These are phyloP conservation scores for Crucibulum laeve DNA, from an alignment of 768 basidiomycete genomes.

Conservation along the genomic window DNA sequence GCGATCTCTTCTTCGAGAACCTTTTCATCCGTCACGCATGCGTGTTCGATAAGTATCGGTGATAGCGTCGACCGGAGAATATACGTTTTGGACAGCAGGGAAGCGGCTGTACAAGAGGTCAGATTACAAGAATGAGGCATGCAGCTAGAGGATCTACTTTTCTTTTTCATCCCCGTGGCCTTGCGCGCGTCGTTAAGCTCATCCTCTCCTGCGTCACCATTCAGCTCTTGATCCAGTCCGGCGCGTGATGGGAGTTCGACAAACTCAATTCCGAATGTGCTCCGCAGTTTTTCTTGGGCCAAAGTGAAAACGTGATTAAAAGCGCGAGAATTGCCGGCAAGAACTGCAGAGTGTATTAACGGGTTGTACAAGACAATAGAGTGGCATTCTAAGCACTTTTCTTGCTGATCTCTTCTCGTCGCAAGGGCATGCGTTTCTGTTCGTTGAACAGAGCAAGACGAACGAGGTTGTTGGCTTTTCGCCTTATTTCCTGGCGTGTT, in stretches of 20 bases:
- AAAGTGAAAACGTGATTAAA: slow-evolving; percentile 62
- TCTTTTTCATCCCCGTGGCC: slow-evolving; percentile 62
- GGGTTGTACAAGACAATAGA: background rate
- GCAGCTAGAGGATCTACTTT: slow-evolving; percentile 33
- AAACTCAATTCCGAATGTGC: slow-evolving; percentile 81
- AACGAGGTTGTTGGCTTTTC: slow-evolving; percentile 68
- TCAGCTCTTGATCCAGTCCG: slow-evolving; percentile 42
- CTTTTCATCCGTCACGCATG: slow-evolving; percentile 51
- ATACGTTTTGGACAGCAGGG: slow-evolving; percentile 71
- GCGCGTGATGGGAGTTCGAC: slow-evolving; percentile 69
- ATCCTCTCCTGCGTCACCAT: slow-evolving; percentile 30
- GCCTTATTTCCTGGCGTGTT: slow-evolving; percentile 48
- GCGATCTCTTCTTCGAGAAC: slow-evolving; percentile 43
- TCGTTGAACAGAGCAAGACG: slow-evolving; percentile 82
- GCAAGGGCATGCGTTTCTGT: slow-evolving; percentile 59
- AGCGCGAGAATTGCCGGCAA: slow-evolving; percentile 37
- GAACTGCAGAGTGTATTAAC: slow-evolving; percentile 20
- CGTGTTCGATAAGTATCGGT: slow-evolving; percentile 53
- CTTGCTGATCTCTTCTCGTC: slow-evolving; percentile 83
- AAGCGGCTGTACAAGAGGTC: slow-evolving; percentile 32
- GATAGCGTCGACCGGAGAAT: slow-evolving; percentile 77
- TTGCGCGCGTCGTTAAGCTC: slow-evolving; percentile 42
- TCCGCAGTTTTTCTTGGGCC: slow-evolving; percentile 62
- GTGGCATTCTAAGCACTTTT: slow-evolving; percentile 45
- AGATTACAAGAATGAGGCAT: background rate